Base-by-base conservation (phyloP, 768 basidiomycete genomes). In the Mycena rosella region DNA sequence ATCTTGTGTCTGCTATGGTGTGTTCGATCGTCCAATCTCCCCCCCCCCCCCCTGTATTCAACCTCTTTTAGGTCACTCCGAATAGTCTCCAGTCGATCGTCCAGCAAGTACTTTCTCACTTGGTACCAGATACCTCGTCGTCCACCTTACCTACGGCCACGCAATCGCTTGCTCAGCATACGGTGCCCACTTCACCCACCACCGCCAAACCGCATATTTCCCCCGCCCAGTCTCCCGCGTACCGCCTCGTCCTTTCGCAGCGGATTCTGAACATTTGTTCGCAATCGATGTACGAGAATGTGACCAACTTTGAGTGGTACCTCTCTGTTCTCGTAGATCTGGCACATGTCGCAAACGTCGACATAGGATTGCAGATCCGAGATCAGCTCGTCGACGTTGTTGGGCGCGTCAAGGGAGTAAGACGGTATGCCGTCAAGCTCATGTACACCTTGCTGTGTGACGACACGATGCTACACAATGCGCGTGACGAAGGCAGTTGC, bases 291-390 rank as follows among this genome's bases (percentile, higher is more conserved):
- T 99, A 97, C 76, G 90, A 91, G 58, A 92, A 96, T 73, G 86
- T 99, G 29, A 85, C 87, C 49, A 96, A 98, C 79, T 99, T 99
- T 75, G 95, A 98, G 75, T 99, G 98, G 97, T 98, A 96, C 77
- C 85, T 99, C 24, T 98, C 97, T 6, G 95, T 96, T 10, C 88
- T 99, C 30, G 88, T 98, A 51, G 96, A 98, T 75, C 84, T 99
- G 11, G 90, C 95, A 0, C 95, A 98, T 75, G 86, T 98, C 44
- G 92, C 95, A 56, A 87, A 90, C 29, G 94, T 91, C 53, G 84
- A 93, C 70, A 84, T 98, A 53, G 96, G 96, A 2, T 74, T 80
- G 0, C 87, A 92, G 73, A 92, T 98, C 60, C 86, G 91, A 15
- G 90, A 95, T 67, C 93, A 96, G 69, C 81, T 99, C 7, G 88